Evolutionary conservation across 2,329 filamentous ascomycete species (phyloP).

Genomic region (Lojkania enalia): DNA sequence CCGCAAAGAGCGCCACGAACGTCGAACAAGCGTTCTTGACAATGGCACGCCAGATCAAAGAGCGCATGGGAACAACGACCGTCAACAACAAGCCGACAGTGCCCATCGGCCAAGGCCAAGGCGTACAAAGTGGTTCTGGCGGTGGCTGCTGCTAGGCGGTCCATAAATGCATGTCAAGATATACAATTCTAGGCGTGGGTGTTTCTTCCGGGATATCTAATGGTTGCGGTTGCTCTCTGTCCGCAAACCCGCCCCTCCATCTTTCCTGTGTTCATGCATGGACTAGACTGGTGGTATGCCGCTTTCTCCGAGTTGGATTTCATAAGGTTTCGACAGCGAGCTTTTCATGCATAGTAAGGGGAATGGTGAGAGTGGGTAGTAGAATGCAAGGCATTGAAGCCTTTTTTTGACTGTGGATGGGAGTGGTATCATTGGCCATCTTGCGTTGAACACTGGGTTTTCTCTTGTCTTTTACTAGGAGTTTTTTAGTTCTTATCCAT

Average conservation of each 20-base stretch:
- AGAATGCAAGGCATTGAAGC: conserved; percentile 13
- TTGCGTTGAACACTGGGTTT: conserved; percentile 35
- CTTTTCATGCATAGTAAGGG: conserved; percentile 19
- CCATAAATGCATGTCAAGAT: conserved; percentile 16
- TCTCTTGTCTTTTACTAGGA: conserved; percentile 1
- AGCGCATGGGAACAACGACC: conserved; percentile 96
- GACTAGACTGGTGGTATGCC: conserved; percentile 33
- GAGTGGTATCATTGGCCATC: conserved; percentile 26
- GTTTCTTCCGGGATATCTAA: conserved; percentile 34
- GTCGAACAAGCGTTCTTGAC: conserved; percentile 99
- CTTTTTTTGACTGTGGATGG: conserved; percentile 15
- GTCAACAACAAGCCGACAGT: conserved; percentile 99
- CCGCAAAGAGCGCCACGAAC: conserved; percentile 98
- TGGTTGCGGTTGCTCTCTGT: conserved; percentile 31
- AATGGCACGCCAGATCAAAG: conserved; percentile 99
- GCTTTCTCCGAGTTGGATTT: conserved; percentile 32
- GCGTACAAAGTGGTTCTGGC: conserved; percentile 83
- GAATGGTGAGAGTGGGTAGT: conserved; percentile 13
- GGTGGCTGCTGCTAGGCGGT: conserved; percentile 80
- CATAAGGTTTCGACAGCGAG: conserved; percentile 25
- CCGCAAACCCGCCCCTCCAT: conserved; percentile 25
- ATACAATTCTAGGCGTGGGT: conserved; percentile 33
- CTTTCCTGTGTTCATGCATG: conserved; percentile 35
- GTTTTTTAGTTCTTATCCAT: conserved; percentile 16
- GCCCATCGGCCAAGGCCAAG: conserved; percentile 91